Base-by-base conservation (phyloP, 1,139 yeast species). In the Sugiyamaella sp. region DNA sequence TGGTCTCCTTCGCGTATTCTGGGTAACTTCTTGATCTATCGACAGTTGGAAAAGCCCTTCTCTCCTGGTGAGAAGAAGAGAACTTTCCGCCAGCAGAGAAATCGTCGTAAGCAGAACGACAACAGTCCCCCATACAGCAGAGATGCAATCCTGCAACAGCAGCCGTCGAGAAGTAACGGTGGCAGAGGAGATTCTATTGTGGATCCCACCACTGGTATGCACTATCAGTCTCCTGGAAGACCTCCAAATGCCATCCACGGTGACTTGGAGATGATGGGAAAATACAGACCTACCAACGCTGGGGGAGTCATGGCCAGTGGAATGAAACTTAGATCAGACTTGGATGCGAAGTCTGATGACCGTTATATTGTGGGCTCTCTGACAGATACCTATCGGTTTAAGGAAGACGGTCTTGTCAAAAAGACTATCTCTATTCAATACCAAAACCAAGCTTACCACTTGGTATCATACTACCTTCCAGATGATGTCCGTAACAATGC, bases 1-100 rank as follows among this genome's bases (percentile, higher is more conserved):
- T 90, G 97, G 97, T 84, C 91, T 1, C 97, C 97, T 0, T 85
- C 95, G 1, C 74, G 97, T 50, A 89, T 90, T 27, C 75, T 89
- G 41, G 96, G 96, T 2, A 76, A 95, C 55, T 90, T 90, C 62
- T 74, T 90, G 40, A 85, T 90, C 8, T 90, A 90, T 69, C 79
- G 96, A 41, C 95, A 88, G 68, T 72, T 88, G 51, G 90, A 87
- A 63, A 80, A 80, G 60, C 76, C 76, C 22, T 74, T 79, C n/a
- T 69, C 71, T 9, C 71, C 74, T 2, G 74, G 74, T 16, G 74
- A 71, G 52, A 71, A 71, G 62, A 73, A 73, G 57, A 65, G 71
- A 33, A 66, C 72, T 10, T 64, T 68, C n/a, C 63, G 66, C 49
- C 56, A 61, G 40, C 63, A 67, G 21, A 58, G 68, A 27, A 60